Conservation (phyloP, 768 basidiomycete species). For the Galerina marginata region DNA sequence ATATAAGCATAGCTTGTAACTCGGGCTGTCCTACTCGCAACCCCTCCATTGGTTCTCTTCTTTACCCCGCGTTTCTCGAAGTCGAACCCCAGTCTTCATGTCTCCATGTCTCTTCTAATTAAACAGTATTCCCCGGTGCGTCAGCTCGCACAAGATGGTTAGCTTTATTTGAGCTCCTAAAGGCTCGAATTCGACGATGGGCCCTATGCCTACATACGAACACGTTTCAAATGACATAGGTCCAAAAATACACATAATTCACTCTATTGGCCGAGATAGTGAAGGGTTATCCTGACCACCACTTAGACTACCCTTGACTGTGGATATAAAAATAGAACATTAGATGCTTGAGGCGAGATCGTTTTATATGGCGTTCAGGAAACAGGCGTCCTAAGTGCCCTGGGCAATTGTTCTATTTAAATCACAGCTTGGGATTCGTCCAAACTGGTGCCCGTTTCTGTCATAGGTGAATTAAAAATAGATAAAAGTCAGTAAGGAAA, state of each 20-base stretch:
- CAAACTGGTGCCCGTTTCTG: constrained; percentile 55
- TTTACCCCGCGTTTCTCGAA: neutral
- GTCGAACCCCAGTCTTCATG: neutral
- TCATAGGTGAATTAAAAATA: neutral
- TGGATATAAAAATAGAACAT: neutral
- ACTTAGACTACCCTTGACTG: neutral
- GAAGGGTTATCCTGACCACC: too few relatives aligned
- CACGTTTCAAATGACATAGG: too few relatives aligned
- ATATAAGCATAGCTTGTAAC: neutral
- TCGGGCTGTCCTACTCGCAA: neutral
- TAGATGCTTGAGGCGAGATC: neutral
- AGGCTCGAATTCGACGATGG: too few relatives aligned
- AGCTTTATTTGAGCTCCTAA: too few relatives aligned
- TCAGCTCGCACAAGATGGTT: too few relatives aligned
- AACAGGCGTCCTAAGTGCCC: neutral
- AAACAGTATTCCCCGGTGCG: too few relatives aligned
- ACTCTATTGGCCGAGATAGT: too few relatives aligned
- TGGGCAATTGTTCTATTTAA: constrained; percentile 15
- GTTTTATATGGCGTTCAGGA: neutral
- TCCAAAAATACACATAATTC: too few relatives aligned
- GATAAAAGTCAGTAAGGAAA: neutral
- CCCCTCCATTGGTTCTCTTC: neutral
- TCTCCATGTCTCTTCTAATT: too few relatives aligned
- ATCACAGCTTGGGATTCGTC: constrained; percentile 62
- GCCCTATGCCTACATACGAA: too few relatives aligned